Evolutionary conservation across 805 yeast species (phyloP), one percentile per base, ranked within the genome.

Genomic region (Candida verbasci): DNA sequence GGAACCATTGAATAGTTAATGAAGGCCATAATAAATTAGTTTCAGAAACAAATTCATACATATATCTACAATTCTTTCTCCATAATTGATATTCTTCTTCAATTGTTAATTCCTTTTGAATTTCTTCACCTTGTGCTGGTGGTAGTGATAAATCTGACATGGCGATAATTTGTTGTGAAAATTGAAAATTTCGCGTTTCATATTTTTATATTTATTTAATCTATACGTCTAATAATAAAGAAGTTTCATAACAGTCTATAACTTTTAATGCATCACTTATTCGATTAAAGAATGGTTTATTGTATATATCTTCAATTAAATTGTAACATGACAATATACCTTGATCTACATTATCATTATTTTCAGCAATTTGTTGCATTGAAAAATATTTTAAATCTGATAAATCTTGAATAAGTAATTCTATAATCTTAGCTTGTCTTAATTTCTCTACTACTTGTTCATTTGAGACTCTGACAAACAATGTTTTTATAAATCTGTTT

Each of bases 1-100:
- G 89, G 6, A 82, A 55, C 89, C 93, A 85, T 56, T 85, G 86
- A 4, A 82, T 71, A 1, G 91, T 80, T 34, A 85, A 64, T 2
- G 89, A 80, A 2, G 95, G 94, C 94, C 94, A 85, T 9, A 80
- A 75, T 30, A 85, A 60, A 2, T 83, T 86, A 0, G 91, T 82
- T 51, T 85, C 93, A 33, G 83, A 77, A 22, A 85, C 86, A 53
- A 81, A 84, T 48, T 84, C 88, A 47, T 85, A 85, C 93, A 85
- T 83, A 47, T 71, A 78, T 9, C 85, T 81, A 45, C 89, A 84
- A 50, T 83, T 85, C 50, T 83, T 77, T 41, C 86, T 71, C 95
- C 95, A 85, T 43, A 84, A 56, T 41, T 81, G 78, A 52, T 85
- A 84, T 53, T 85, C 94, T 46, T 76, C 80, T 42, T 75, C 62